Base-by-base conservation (phyloP, 169 alveolate genomes). In the Plasmodium vivax region DNA sequence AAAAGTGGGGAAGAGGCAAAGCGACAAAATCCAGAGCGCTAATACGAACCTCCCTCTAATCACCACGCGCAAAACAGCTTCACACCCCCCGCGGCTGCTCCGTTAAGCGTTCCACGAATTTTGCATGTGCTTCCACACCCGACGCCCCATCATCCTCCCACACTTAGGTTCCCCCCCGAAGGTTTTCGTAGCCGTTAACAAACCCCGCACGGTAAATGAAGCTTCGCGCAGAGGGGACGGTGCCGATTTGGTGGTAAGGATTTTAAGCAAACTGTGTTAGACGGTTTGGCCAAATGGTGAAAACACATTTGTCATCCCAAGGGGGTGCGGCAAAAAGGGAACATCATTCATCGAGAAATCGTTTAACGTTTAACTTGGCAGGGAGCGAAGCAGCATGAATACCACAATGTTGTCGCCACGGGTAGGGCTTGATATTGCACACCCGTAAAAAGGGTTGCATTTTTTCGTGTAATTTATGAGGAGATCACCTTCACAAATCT, bases 111-210 rank as follows among this genome's bases (percentile, higher is more conserved):
- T 27, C 38, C 16, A 9, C 12, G 6, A 23, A 19, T 19, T n/a
- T 68, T 68, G 5, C 27, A 30, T 68, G 16, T 68, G 2, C n/a
- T 41, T 30, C 12, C 38, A 68, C 77, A 68, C 12, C 32, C 5
- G 77, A 27, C 38, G 41, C 77, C 38, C 32, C 8, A 5, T 82
- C 56, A 54, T 51, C 27, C 56, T 58, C 12, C 32, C 54, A 82
- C 62, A 30, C 41, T 27, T 32, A 84, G 93, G 3, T 38, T 2
- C 43, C 5, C 47, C 85, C 32, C 93, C 75, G 27, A 58, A 56
- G 32, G 47, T 87, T 75, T 58, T 87, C 10, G 81, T 87, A 75
- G 72, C 87, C 4, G 71, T 87, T 32, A 87, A 87, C 71, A 87
- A 56, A 41, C 93, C 93, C 9, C 41, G 19, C 14, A 58, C 68